Evolutionary conservation across 169 alveolate genomes (phyloP).

Genomic region (Babesia bovis): DNA sequence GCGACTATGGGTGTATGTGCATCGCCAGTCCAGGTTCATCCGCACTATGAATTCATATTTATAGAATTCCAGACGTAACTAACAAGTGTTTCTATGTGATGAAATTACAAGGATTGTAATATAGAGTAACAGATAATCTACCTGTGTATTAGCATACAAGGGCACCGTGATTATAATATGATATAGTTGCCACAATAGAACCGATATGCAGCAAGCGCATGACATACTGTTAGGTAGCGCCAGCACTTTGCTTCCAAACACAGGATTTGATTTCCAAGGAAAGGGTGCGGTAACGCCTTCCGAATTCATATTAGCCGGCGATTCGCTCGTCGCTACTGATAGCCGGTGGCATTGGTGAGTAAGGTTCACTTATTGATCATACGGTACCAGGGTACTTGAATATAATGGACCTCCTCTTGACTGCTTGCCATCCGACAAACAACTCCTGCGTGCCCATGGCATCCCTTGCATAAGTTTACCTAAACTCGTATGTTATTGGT

Average conservation of each 20-base stretch:
- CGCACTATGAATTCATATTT: too few relatives aligned
- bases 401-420: conserved; percentile 1
- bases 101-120: too few relatives aligned
- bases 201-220: conserved; percentile 15
- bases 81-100: not conserved
- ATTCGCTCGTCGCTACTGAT: conserved; percentile 24
- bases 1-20: too few relatives aligned
- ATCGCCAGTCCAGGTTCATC: too few relatives aligned
- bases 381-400: conserved; percentile 25
- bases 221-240: conserved; percentile 39
- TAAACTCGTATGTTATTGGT: not conserved
- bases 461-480: conserved; percentile 19
- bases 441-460: conserved; percentile 22
- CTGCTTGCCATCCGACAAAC: conserved; percentile 43
- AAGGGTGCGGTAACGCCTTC: conserved; percentile 47
- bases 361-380: not conserved
- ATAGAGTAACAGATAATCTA: not conserved
- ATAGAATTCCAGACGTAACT: not conserved
- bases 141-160: too few relatives aligned
- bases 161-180: too few relatives aligned
- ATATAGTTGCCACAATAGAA: too few relatives aligned
- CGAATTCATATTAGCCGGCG: conserved; percentile 54
- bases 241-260: conserved; percentile 30
- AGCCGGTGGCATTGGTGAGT: conserved; percentile 59
- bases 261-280: conserved; percentile 19